These are phyloP conservation scores for Fomitopsis schrenkii DNA, from an alignment of 1,284 basidiomycete genomes.

Conservation along the genomic window DNA sequence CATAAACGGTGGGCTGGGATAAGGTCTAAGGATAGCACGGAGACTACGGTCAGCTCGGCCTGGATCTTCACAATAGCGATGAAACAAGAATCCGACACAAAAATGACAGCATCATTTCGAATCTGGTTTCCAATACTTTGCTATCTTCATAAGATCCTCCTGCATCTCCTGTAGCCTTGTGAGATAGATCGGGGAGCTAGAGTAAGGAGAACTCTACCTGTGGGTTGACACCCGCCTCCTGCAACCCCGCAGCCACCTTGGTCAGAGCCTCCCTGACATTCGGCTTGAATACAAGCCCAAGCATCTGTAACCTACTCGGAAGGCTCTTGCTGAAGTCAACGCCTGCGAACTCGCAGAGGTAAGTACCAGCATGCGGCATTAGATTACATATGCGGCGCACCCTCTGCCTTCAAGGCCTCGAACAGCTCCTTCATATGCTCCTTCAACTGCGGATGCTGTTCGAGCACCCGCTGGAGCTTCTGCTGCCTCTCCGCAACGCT, in stretches of 20 bases:
- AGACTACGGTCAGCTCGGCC: background rate
- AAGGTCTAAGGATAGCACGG: background rate
- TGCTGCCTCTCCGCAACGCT: conserved; percentile 40
- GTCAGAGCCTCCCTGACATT: conserved; percentile 48
- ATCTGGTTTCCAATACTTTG: conserved; percentile 7
- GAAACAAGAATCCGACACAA: background rate
- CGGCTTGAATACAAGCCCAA: conserved; percentile 46
- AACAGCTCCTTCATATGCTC: conserved; percentile 44
- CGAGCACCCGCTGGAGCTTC: conserved; percentile 44
- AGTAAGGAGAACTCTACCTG: conserved; percentile 24
- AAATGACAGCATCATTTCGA: background rate
- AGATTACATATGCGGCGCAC: conserved; percentile 29
- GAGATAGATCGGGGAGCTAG: background rate
- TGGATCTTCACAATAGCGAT: background rate
- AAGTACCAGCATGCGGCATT: background rate
- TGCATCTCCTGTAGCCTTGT: background rate
- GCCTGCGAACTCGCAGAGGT: conserved; percentile 30
- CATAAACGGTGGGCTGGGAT: no score
- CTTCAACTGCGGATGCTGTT: conserved; percentile 47
- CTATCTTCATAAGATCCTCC: conserved; percentile 16
- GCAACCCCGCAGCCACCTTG: conserved; percentile 45
- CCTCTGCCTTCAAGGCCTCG: conserved; percentile 43
- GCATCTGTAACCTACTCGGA: conserved; percentile 37
- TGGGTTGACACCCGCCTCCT: conserved; percentile 55
- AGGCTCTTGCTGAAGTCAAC: conserved; percentile 38